A percentile compares a stretch with the other conserved stretches of the same genome.
Conservation (phyloP, 352 stramenopile species). For the Phytopythium helicoides region DNA sequence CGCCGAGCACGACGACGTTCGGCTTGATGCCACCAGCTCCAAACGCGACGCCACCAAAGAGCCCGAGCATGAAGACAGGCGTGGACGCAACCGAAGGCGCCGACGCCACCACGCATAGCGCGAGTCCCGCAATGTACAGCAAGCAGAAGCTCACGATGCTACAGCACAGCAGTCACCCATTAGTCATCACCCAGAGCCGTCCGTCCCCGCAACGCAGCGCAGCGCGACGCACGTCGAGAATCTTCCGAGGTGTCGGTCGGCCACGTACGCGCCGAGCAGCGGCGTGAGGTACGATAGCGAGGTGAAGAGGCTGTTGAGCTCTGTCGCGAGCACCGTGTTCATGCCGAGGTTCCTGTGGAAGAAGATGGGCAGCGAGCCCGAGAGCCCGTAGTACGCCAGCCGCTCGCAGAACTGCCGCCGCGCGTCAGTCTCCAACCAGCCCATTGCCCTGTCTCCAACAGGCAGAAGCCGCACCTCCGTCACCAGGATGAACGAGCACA, state of each 20-base stretch:
- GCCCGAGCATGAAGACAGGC: slow-evolving; percentile 73
- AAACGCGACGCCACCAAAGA: slow-evolving; percentile 80
- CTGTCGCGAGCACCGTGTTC: slow-evolving; percentile 75
- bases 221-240: slow-evolving; percentile 61
- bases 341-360: slow-evolving; percentile 85
- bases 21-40: slow-evolving; percentile 75
- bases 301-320: slow-evolving; percentile 86
- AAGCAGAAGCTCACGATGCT: slow-evolving; percentile 76
- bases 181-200: too few relatives aligned
- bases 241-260: slow-evolving; percentile 73
- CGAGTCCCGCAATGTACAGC: slow-evolving; percentile 66
- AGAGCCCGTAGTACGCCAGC: slow-evolving; percentile 80
- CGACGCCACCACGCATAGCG: slow-evolving; percentile 69
- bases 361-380: slow-evolving; percentile 83
- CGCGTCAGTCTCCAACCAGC: background rate
- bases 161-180: background rate
- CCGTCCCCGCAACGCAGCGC: too few relatives aligned
- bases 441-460: background rate
- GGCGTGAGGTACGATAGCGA: slow-evolving; percentile 85
- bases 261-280: slow-evolving; percentile 77
- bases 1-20: slow-evolving; percentile 72
- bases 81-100: slow-evolving; percentile 51
- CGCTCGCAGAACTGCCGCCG: slow-evolving; percentile 69
- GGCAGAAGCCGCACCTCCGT: slow-evolving; percentile 42
- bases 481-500: slow-evolving; percentile 88